Percentiles rank a stretch among this genome's conserved stretches.
These are phyloP conservation scores for Lanmaoa pseudosensibilis DNA, from an alignment of 768 basidiomycete genomes.

Conservation along the genomic window DNA sequence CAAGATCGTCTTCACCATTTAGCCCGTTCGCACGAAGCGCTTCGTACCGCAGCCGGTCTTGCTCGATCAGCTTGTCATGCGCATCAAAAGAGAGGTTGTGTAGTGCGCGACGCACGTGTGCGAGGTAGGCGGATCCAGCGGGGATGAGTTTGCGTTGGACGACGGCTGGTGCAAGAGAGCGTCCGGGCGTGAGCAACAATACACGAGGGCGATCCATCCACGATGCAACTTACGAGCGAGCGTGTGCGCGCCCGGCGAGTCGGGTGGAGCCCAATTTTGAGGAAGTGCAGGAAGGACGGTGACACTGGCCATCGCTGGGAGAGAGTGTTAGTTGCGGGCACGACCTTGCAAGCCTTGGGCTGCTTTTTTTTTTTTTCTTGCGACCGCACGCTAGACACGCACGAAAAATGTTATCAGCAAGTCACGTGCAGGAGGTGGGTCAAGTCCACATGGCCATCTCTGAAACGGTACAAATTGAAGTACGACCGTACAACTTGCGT, in stretches of 20 bases:
- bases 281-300: conserved; percentile 30
- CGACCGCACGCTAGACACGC: neutral
- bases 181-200: conserved; percentile 7
- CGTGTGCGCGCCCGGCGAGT: conserved; percentile 10
- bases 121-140: conserved; percentile 85
- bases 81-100: conserved; percentile 81
- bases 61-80: conserved; percentile 67
- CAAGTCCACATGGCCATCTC: no score
- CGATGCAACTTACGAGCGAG: conserved; percentile 29
- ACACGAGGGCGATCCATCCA: neutral
- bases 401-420: conserved; percentile 1
- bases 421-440: conserved; percentile 16
- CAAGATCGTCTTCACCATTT: conserved; percentile 76
- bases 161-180: conserved; percentile 17
- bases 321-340: neutral
- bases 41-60: conserved; percentile 51
- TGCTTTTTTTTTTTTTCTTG: neutral
- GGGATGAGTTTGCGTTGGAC: conserved; percentile 64
- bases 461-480: neutral
- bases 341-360: neutral
- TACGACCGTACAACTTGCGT: neutral
- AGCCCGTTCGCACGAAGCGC: conserved; percentile 48
- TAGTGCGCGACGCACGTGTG: conserved; percentile 72
- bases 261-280: conserved; percentile 21
- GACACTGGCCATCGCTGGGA: conserved; percentile 23